Base-by-base conservation (phyloP, 106 monocot genomes). In the Allium cepa region DNA sequence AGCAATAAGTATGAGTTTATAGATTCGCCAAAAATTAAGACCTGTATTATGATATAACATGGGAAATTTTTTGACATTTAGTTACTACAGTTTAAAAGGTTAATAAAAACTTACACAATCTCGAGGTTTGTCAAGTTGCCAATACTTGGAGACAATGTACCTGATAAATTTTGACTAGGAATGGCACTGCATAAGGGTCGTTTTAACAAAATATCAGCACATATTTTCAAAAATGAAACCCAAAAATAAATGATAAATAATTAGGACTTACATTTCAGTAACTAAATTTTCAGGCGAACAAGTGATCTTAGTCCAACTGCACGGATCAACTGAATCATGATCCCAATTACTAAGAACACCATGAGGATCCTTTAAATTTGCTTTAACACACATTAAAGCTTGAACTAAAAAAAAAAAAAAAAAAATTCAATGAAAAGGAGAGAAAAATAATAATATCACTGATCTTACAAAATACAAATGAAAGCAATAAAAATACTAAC, bases 301-400 rank as follows among this genome's bases (percentile, higher is more conserved):
- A 12, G 87, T 75, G 60, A 94, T 78, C 87, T 79, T 87, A 51
- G 84, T 57, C 94, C 94, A 94, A 80, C 82, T 90, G 79, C 94
- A 94, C 49, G 94, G 94, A 75, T 94, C 94, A 49, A 90, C 94
- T 55, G 90, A 84, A 73, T 90, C 72, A 72, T 66, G 48, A 75
- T 94, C 94, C 94, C 94, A 94, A 60, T 84, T 90, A 58, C 87
- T 66, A 58, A 94, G 66, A 63, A 72, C 87, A 68, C 72, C 72
- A 58, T 81, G 79, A 51, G 94, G 90, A 60, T 87, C 94, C 63
- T 75, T 85, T 7, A 94, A 77, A 26, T 56, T 58, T 48, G 28
- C 70, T 67, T 87, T 94, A 47, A 94, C 76, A 50, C 61, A 63
- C 77, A 85, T 90, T 70, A 94, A 69, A 79, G 94, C 94, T 85